These are phyloP conservation scores for Pleurotus ostreatus DNA, from an alignment of 768 basidiomycete species.

Conservation along the genomic window DNA sequence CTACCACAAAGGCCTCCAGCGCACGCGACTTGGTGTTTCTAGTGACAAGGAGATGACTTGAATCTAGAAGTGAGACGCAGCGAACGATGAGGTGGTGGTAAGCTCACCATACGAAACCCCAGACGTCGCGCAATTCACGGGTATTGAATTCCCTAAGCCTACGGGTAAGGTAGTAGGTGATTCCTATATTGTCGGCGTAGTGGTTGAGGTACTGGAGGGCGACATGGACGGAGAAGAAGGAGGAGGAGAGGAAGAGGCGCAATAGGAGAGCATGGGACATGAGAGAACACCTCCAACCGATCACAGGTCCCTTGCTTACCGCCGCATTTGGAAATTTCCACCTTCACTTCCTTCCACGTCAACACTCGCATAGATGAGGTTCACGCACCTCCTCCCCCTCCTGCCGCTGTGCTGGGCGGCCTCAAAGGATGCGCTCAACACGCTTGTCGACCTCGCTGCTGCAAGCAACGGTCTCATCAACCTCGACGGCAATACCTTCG, in stretches of 20 bases:
- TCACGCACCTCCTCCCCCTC: constrained; percentile 20
- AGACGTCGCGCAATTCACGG: constrained; percentile 75
- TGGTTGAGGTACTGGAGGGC: constrained; percentile 82
- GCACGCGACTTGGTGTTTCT: constrained; percentile 89
- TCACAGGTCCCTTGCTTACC: not conserved
- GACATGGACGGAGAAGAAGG: constrained; percentile 92
- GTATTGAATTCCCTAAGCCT: constrained; percentile 66
- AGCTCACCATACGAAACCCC: constrained; percentile 83
- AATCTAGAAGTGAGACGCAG: constrained; percentile 14
- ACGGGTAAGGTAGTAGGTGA: constrained; percentile 84
- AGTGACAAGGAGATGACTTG: constrained; percentile 90
- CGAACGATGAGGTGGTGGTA: constrained; percentile 4
- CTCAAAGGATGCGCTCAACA: constrained; percentile 28
- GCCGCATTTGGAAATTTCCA: constrained; percentile 5
- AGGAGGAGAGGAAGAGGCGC: constrained; percentile 86
- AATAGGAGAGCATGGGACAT: constrained; percentile 85
- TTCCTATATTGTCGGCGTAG: constrained; percentile 86
- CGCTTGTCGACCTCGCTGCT: constrained; percentile 66
- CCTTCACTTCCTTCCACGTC: constrained; percentile 22
- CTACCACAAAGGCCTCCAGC: constrained; percentile 90
- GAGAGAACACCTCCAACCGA: constrained; percentile 9
- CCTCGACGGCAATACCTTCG: constrained; percentile 72
- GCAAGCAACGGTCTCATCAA: constrained; percentile 77
- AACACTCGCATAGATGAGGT: constrained; percentile 14
- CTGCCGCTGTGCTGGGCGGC: constrained; percentile 28